These are phyloP conservation scores for Coleophoma cylindrospora DNA, from an alignment of 2,329 filamentous ascomycete species.

Conservation along the genomic window DNA sequence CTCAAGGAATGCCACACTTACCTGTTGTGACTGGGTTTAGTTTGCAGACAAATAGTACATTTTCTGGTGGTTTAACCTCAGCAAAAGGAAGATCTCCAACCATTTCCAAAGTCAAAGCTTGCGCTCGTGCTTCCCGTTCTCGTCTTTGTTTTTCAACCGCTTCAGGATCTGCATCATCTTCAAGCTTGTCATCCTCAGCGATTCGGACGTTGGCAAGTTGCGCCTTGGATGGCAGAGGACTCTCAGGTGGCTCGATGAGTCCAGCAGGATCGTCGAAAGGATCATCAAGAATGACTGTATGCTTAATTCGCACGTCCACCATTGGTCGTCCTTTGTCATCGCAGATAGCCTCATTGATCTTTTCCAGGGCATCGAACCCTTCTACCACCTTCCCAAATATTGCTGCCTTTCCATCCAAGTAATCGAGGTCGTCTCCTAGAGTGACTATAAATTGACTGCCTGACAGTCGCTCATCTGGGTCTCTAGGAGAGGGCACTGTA, in stretches of 20 bases:
- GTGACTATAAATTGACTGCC: constrained; percentile 94
- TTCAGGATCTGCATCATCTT: constrained; percentile 72
- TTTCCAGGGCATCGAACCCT: constrained; percentile 89
- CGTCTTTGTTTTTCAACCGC: constrained; percentile 72
- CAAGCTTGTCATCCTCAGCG: constrained; percentile 78
- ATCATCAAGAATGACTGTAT: constrained; percentile 88
- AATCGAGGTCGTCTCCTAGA: constrained; percentile 82
- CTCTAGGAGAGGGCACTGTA: constrained; percentile 69
- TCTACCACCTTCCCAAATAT: constrained; percentile 95
- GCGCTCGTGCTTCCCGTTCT: constrained; percentile 86
- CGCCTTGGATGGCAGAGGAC: constrained; percentile 74
- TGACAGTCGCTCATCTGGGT: constrained; percentile 77
- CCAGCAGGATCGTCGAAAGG: constrained; percentile 80
- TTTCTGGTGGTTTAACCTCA: constrained; percentile 95
- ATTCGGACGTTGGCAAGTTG: constrained; percentile 91
- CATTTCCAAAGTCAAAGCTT: constrained; percentile 94
- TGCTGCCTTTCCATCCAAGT: constrained; percentile 86
- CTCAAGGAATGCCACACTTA: constrained; percentile 18
- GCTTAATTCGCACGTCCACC: constrained; percentile 91
- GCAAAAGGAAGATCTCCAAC: constrained; percentile 96
- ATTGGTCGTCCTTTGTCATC: constrained; percentile 83
- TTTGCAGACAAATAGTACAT: constrained; percentile 97
- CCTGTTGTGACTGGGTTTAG: constrained; percentile 89
- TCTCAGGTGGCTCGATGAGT: constrained; percentile 70
- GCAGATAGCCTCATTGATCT: constrained; percentile 85